These are phyloP conservation scores for Hypocreales sp. DNA, from an alignment of 2,329 filamentous ascomycete genomes.

Conservation along the genomic window DNA sequence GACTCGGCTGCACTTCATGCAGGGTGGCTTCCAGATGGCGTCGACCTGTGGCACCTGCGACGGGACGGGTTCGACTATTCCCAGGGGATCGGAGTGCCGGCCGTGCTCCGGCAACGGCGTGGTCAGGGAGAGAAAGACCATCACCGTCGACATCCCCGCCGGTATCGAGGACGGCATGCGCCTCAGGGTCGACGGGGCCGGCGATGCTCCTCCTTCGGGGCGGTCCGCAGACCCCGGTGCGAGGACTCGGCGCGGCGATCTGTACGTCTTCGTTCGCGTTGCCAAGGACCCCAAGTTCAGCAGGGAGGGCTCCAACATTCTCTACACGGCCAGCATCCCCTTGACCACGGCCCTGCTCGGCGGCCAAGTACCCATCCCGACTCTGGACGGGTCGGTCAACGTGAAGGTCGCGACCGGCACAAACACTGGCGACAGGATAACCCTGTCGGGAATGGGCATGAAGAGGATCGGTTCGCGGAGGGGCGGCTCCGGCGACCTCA, in stretches of 20 bases:
- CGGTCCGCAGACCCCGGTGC: slow-evolving; percentile 45
- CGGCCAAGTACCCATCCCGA: slow-evolving; percentile 79
- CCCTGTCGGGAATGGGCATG: slow-evolving; percentile 85
- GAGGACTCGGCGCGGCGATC: slow-evolving; percentile 62
- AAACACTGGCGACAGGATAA: slow-evolving; percentile 82
- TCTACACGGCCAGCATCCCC: slow-evolving; percentile 83
- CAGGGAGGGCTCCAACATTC: slow-evolving; percentile 72
- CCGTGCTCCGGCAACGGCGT: slow-evolving; percentile 74
- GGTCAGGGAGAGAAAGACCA: slow-evolving; percentile 64
- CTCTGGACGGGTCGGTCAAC: slow-evolving; percentile 77
- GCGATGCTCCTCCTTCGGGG: slow-evolving; percentile 71
- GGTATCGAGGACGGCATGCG: slow-evolving; percentile 97
- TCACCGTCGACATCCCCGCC: slow-evolving; percentile 82
- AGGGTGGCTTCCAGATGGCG: slow-evolving; percentile 91
- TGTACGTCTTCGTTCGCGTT: slow-evolving; percentile 83
- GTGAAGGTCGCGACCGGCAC: slow-evolving; percentile 87
- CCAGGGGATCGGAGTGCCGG: slow-evolving; percentile 66
- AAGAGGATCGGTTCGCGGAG: slow-evolving; percentile 59
- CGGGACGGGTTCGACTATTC: slow-evolving; percentile 61
- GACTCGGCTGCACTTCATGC: slow-evolving; percentile 73
- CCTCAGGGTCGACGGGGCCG: slow-evolving; percentile 68
- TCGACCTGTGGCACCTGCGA: slow-evolving; percentile 73
- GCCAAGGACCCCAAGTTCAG: slow-evolving; percentile 83
- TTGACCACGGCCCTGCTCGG: slow-evolving; percentile 86
- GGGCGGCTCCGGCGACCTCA: slow-evolving; percentile 61